These are phyloP conservation scores for Saccharomyces hybrid DNA, from an alignment of 1,139 yeast species.

Conservation along the genomic window DNA sequence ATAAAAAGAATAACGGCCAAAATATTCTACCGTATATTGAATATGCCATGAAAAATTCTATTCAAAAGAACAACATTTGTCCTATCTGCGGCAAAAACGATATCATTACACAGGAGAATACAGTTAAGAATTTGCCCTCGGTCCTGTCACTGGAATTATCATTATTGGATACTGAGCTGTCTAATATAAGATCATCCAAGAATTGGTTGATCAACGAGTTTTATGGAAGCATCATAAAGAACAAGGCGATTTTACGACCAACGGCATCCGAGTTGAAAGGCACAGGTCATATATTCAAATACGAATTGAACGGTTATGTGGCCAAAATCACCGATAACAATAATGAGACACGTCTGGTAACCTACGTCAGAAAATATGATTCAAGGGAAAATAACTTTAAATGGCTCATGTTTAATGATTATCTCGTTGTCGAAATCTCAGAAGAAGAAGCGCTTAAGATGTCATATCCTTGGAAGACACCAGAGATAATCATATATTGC, in stretches of 20 bases:
- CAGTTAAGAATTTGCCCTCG: conserved; percentile 52
- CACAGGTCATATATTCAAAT: conserved; percentile 35
- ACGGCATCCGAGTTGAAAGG: conserved; percentile 32
- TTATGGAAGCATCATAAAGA: conserved; percentile 39
- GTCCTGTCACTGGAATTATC: conserved; percentile 56
- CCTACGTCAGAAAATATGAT: conserved; percentile 46
- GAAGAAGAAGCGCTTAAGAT: conserved; percentile 63
- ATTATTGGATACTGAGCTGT: conserved; percentile 45
- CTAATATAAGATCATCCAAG: conserved; percentile 35
- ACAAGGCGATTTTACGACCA: conserved; percentile 36
- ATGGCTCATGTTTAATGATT: conserved; percentile 90
- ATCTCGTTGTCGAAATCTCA: conserved; percentile 67
- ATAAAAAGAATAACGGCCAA: conserved; percentile 24
- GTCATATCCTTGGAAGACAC: conserved; percentile 72
- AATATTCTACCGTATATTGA: conserved; percentile 49
- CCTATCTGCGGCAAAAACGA: conserved; percentile 44
- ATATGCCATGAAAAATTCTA: conserved; percentile 45
- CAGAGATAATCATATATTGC: conserved; percentile 65
- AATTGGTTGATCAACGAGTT: conserved; percentile 60
- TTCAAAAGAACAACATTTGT: conserved; percentile 45
- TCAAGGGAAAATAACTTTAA: conserved; percentile 25
- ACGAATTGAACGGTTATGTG: conserved; percentile 59
- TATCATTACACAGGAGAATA: conserved; percentile 43
- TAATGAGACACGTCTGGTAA: conserved; percentile 49
- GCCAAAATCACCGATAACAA: conserved; percentile 57